Base-by-base conservation (phyloP, 2,329 filamentous ascomycete species). In the Aspergillus bombycis region DNA sequence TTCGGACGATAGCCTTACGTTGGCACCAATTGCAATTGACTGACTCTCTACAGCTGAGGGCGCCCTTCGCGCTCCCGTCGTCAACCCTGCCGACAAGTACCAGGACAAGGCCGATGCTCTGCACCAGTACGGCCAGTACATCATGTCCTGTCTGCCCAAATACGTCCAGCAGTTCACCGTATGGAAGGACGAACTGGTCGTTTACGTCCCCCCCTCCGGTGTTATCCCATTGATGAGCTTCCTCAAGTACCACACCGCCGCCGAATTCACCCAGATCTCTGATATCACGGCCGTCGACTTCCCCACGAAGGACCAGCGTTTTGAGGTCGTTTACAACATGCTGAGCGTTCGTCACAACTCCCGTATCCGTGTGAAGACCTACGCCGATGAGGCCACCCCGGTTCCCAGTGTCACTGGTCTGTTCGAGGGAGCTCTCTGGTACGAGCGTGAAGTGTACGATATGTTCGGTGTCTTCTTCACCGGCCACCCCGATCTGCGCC, bases 161-260 rank as follows among this genome's bases (percentile, higher is more conserved):
- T 97, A 97, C 82, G 88, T 99, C 73, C 96, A 99, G 84, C 95
- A 99, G 83, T 98, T 98, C 84, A 96, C 94, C 14, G 94, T 99
- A 61, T 99, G 95, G 95, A 99, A 99, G 84, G 95, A 99, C 78
- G 95, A 99, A 82, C 88, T 99, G 77, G 93, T 91, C 72, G 92
- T 97, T 78, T 94, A 96, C 81, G 95, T 98, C 75, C 85, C 92
- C 55, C 95, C 95, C 1, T 83, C 91, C 43, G 95, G 93, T 70
- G 89, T 98, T 72, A 88, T 97, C 71, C 95, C 95, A 45, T 91
- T 96, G 73, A 94, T 99, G 80, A 88, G 87, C 65, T 99, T 99
- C 84, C 86, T 99, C 74, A 98, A 98, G 83, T 91, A 97, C 84
- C 96, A 99, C 85, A 97, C 95, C 43, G 90, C 95, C 56, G 94